Evolutionary conservation across 768 basidiomycete genomes (phyloP).

Genomic region (Cytidiella melzeri): DNA sequence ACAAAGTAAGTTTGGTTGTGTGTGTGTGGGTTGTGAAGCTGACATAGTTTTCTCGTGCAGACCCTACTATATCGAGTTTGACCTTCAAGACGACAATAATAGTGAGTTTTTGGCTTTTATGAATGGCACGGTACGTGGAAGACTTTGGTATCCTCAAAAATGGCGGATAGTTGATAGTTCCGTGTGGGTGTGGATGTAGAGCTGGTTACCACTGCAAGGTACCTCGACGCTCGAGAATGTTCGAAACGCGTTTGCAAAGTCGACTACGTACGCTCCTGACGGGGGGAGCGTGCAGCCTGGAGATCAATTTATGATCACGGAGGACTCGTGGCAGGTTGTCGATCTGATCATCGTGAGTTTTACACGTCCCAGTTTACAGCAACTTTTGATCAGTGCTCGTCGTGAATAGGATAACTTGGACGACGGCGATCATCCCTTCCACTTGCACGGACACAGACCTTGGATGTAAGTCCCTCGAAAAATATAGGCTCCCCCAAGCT

Average conservation of each 20-base stretch:
- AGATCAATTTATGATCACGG: constrained; percentile 20
- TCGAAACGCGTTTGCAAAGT: constrained; percentile 10
- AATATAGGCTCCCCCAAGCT: no score
- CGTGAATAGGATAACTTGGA: constrained; percentile 18
- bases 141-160: no score
- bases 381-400: background rate
- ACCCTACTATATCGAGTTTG: constrained; percentile 17
- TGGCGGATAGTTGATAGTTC: background rate
- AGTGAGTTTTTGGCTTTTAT: constrained; percentile 25
- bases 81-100: constrained; percentile 18
- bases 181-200: constrained; percentile 10
- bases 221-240: constrained; percentile 19
- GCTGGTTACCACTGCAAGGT: constrained; percentile 20
- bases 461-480: constrained; percentile 11
- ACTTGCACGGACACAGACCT: constrained; percentile 31
- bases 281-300: constrained; percentile 13
- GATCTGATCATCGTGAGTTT: constrained; percentile 19
- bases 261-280: constrained; percentile 10
- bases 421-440: constrained; percentile 31
- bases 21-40: background rate
- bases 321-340: constrained; percentile 19
- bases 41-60: constrained; percentile 2
- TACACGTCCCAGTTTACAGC: background rate
- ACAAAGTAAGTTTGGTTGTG: background rate
- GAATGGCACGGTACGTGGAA: constrained; percentile 24